Evolutionary conservation across 1,139 yeast genomes (phyloP).

Genomic region (Geotrichum candidum): DNA sequence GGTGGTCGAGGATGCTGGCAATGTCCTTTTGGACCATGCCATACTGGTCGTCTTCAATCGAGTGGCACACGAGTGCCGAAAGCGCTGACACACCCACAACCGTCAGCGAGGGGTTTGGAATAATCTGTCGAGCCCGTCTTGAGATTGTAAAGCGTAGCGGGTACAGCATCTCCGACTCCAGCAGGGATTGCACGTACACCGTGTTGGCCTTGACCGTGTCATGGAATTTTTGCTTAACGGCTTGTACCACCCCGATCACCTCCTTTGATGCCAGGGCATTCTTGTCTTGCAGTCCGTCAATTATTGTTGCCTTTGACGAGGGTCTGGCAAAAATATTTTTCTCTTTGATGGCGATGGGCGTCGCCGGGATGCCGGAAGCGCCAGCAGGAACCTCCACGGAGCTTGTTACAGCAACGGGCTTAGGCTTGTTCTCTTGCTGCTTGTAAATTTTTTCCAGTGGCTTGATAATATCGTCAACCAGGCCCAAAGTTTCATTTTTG

Average conservation of each 20-base stretch:
- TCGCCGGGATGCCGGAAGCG: neutral
- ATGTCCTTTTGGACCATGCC: slow-evolving; percentile 40
- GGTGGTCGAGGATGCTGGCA: slow-evolving; percentile 29
- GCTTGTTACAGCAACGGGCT: slow-evolving; percentile 6
- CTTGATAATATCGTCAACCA: slow-evolving; percentile 19
- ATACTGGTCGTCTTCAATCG: slow-evolving; percentile 35
- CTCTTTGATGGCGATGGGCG: slow-evolving; percentile 11
- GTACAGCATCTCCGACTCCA: slow-evolving; percentile 21
- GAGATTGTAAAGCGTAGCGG: slow-evolving; percentile 33
- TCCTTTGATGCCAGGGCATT: slow-evolving; percentile 24
- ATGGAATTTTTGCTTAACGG: slow-evolving; percentile 4
- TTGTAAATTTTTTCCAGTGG: slow-evolving; percentile 13
- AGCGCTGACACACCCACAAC: slow-evolving; percentile 30
- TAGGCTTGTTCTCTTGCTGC: slow-evolving; percentile 15
- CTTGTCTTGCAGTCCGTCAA: slow-evolving; percentile 27
- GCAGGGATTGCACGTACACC: slow-evolving; percentile 13
- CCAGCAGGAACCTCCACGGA: neutral
- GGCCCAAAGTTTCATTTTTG: slow-evolving; percentile 23
- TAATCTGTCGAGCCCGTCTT: slow-evolving; percentile 24
- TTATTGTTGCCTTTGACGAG: slow-evolving; percentile 16
- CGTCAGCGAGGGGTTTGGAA: slow-evolving; percentile 30
- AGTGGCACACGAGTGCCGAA: slow-evolving; percentile 28
- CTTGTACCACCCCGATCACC: slow-evolving; percentile 18
- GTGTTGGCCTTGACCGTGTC: slow-evolving; percentile 8
- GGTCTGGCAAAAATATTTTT: slow-evolving; percentile 19